Evolutionary conservation across 2,329 filamentous ascomycete species (phyloP).

Genomic region (Epichloe bromicola): DNA sequence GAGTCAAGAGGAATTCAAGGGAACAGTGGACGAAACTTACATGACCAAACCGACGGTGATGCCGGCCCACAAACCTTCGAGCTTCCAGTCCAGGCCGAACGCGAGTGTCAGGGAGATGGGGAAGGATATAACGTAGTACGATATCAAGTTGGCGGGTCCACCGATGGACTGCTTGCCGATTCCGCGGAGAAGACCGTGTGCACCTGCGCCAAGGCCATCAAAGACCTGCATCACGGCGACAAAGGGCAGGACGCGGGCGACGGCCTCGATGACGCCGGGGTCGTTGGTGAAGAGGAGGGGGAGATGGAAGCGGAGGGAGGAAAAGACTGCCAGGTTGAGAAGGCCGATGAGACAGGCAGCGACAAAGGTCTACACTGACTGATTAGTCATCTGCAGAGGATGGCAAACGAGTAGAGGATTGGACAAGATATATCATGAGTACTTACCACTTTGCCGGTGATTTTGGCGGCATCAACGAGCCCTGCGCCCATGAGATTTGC

Average conservation of each 20-base stretch:
- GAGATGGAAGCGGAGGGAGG: slow-evolving; percentile 55
- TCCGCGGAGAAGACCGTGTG: slow-evolving; percentile 75
- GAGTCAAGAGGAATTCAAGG: background rate
- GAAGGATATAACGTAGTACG: slow-evolving; percentile 77
- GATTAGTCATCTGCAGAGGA: background rate
- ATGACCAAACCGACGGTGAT: slow-evolving; percentile 58
- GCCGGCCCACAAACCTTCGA: slow-evolving; percentile 72
- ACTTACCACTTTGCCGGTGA: slow-evolving; percentile 61
- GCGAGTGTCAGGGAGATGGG: slow-evolving; percentile 69
- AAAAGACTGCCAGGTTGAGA: slow-evolving; percentile 63
- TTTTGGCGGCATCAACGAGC: slow-evolving; percentile 67
- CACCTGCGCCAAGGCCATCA: slow-evolving; percentile 65
- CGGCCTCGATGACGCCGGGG: slow-evolving; percentile 52
- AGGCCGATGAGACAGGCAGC: slow-evolving; percentile 59
- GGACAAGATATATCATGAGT: background rate
- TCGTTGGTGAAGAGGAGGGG: slow-evolving; percentile 65
- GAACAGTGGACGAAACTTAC: slow-evolving; percentile 25
- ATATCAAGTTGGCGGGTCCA: slow-evolving; percentile 74
- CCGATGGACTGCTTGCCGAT: slow-evolving; percentile 82
- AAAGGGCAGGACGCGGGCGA: slow-evolving; percentile 60
- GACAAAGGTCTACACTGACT: slow-evolving; percentile 34
- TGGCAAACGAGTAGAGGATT: no score
- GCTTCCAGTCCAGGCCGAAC: slow-evolving; percentile 63
- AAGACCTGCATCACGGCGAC: slow-evolving; percentile 85
- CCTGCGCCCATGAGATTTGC: slow-evolving; percentile 87